Percentiles rank a stretch among this genome's conserved stretches.
These are phyloP conservation scores for Colletotrichum melonis DNA, from an alignment of 2,329 filamentous ascomycete species.

Conservation along the genomic window DNA sequence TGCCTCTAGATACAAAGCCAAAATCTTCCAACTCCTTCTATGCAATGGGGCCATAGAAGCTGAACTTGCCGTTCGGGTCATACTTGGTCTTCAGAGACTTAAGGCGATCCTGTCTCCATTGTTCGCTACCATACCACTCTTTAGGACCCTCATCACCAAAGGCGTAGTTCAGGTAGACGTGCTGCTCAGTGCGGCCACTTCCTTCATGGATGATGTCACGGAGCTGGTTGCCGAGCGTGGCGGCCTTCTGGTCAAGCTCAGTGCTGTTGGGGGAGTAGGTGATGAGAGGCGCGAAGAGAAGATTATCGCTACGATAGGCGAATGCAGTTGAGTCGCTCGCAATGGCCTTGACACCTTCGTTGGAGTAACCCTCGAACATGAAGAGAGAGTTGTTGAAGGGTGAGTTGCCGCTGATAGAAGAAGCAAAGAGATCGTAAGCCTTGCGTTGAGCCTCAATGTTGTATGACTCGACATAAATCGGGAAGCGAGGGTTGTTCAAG, in stretches of 20 bases:
- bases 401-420: constrained; percentile 37
- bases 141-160: constrained; percentile 55
- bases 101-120: constrained; percentile 59
- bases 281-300: constrained; percentile 53
- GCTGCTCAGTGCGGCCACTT: constrained; percentile 45
- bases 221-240: constrained; percentile 49
- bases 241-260: constrained; percentile 47
- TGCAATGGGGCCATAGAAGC: constrained; percentile 54
- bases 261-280: constrained; percentile 47
- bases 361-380: constrained; percentile 67
- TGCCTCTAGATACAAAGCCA: neutral
- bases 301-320: constrained; percentile 56
- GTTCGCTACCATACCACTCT: constrained; percentile 60
- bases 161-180: constrained; percentile 64
- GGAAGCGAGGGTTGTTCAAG: constrained; percentile 54
- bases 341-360: constrained; percentile 54
- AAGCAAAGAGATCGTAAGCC: constrained; percentile 47
- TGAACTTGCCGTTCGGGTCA: constrained; percentile 57
- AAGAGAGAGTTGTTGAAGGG: constrained; percentile 54
- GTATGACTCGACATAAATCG: constrained; percentile 55
- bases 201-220: constrained; percentile 49
- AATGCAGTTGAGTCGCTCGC: constrained; percentile 53
- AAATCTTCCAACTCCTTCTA: neutral
- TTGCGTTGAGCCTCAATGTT: constrained; percentile 43
- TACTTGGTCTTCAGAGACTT: constrained; percentile 59